Evolutionary conservation across 2,329 filamentous ascomycete species (phyloP).

Genomic region (Hymenoscyphus occultus): DNA sequence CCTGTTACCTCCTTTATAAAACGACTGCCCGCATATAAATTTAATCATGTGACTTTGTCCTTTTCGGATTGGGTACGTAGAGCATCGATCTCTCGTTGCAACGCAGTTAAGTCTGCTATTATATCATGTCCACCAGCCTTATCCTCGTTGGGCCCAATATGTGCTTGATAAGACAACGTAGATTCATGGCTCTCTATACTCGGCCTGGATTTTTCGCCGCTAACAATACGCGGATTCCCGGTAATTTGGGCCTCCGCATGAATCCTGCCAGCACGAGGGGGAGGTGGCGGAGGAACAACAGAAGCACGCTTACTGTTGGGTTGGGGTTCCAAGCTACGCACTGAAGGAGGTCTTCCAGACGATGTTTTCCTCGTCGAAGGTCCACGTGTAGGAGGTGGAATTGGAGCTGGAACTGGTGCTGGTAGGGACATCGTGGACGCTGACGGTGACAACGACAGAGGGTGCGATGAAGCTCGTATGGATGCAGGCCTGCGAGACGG

Average conservation of each 20-base stretch:
- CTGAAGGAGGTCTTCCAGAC: slow-evolving; percentile 26
- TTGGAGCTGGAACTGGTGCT: slow-evolving; percentile 14
- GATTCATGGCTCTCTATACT: slow-evolving; percentile 29
- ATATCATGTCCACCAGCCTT: slow-evolving; percentile 54
- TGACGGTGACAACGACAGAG: slow-evolving; percentile 29
- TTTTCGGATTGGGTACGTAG: slow-evolving; percentile 46
- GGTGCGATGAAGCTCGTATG: slow-evolving; percentile 25
- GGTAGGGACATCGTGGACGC: slow-evolving; percentile 37
- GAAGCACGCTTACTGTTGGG: slow-evolving; percentile 29
- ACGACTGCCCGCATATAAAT: slow-evolving; percentile 11
- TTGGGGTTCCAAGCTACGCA: slow-evolving; percentile 29
- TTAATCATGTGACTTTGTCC: slow-evolving; percentile 25
- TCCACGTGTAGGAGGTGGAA: slow-evolving; percentile 40
- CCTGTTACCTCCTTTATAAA: slow-evolving; percentile 7
- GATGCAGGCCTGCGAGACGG: slow-evolving; percentile 33
- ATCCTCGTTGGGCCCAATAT: slow-evolving; percentile 35
- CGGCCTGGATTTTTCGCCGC: slow-evolving; percentile 28
- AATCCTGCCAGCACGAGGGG: slow-evolving; percentile 41
- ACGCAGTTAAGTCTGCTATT: slow-evolving; percentile 65
- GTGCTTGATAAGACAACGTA: slow-evolving; percentile 25
- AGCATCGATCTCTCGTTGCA: slow-evolving; percentile 75
- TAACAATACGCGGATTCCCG: slow-evolving; percentile 23
- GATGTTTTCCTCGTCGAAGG: slow-evolving; percentile 23
- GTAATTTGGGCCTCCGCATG: slow-evolving; percentile 29
- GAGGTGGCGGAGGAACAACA: slow-evolving; percentile 35